Evolutionary conservation across 1,139 yeast species (phyloP).

Genomic region (Diutina mesorugosa): DNA sequence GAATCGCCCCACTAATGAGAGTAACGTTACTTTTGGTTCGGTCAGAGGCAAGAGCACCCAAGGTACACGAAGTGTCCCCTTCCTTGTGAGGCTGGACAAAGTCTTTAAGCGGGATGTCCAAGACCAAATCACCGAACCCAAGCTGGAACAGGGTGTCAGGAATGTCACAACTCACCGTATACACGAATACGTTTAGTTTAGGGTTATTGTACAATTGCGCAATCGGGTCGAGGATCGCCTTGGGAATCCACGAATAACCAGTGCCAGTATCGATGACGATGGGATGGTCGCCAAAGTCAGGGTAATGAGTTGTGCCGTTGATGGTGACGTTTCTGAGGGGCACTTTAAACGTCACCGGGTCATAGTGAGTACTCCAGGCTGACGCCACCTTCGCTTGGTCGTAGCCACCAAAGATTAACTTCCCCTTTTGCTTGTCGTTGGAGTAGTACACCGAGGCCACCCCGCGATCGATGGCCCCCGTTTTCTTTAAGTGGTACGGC

Average conservation of each 20-base stretch:
- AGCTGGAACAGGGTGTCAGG: too few species aligned
- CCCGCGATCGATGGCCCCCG: background rate
- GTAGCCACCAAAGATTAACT: background rate
- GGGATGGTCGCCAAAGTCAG: background rate
- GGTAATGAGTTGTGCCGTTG: background rate
- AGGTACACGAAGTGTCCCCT: too few species aligned
- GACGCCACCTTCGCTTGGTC: background rate
- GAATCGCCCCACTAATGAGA: too few species aligned
- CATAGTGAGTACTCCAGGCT: background rate
- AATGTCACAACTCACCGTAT: too few species aligned
- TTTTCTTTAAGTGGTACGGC: background rate
- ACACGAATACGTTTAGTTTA: too few species aligned
- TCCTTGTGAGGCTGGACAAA: too few species aligned
- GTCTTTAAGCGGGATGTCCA: too few species aligned
- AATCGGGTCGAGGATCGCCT: background rate
- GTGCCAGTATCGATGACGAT: background rate
- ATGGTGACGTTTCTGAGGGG: background rate
- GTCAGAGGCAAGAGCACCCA: too few species aligned
- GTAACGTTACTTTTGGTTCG: too few species aligned
- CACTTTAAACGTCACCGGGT: too few species aligned
- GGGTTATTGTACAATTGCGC: background rate
- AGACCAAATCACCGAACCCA: too few species aligned
- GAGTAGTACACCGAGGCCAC: background rate
- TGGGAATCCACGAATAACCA: background rate
- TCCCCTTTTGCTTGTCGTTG: background rate